These are phyloP conservation scores for Zygnema circumcarinatum DNA, from an alignment of 139 green algal genomes.

Conservation along the genomic window DNA sequence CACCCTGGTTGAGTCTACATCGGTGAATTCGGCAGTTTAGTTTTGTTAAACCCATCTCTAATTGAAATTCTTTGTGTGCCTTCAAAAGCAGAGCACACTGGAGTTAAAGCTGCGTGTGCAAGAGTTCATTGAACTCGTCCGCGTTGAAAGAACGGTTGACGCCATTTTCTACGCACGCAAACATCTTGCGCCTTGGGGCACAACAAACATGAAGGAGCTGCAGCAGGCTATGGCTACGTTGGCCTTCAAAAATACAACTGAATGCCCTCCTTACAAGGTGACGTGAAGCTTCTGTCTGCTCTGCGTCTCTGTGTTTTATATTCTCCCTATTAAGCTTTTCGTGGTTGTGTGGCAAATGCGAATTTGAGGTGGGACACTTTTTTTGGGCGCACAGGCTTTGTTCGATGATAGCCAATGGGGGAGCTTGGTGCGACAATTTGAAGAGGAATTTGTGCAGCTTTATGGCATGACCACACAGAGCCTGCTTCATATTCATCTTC, in stretches of 20 bases:
- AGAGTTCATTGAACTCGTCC: slow-evolving; percentile 94
- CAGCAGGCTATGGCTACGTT: slow-evolving; percentile 84
- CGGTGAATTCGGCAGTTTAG: not conserved
- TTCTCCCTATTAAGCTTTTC: not conserved
- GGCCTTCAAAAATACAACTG: slow-evolving; percentile 72
- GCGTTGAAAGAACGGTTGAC: slow-evolving; percentile 64
- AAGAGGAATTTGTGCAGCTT: slow-evolving; percentile 80
- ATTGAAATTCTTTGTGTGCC: not conserved
- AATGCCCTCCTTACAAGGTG: slow-evolving; percentile 68
- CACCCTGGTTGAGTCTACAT: not conserved
- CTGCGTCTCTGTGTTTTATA: not conserved
- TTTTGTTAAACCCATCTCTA: not conserved
- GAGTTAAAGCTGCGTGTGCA: slow-evolving; percentile 90
- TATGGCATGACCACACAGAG: slow-evolving; percentile 77
- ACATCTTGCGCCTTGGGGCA: slow-evolving; percentile 79
- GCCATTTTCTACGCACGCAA: slow-evolving; percentile 82
- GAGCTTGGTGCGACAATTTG: slow-evolving; percentile 73
- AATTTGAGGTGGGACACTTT: not conserved
- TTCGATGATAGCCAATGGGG: slow-evolving; percentile 71
- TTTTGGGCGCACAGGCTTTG: slow-evolving; percentile 42
- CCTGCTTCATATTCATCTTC: slow-evolving; percentile 64
- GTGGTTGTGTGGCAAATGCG: not conserved
- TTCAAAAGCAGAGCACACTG: slow-evolving; percentile 67
- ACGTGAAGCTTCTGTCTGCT: no score
- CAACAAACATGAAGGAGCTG: slow-evolving; percentile 76